Base-by-base conservation (phyloP, 1,284 basidiomycete genomes). In the Phlebopus sp. region DNA sequence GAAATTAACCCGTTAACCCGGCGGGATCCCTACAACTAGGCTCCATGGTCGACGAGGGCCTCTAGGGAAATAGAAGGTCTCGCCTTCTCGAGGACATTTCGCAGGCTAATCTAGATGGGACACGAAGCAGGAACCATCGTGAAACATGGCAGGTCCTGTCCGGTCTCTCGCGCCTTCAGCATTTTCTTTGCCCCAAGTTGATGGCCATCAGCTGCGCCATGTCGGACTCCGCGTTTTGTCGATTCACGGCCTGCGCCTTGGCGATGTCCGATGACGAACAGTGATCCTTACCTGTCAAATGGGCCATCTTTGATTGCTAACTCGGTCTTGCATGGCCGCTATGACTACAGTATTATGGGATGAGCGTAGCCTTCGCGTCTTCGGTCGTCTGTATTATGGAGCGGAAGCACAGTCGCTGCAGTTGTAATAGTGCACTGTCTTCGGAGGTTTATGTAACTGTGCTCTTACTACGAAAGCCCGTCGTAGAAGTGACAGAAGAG, bases 401-500 rank as follows among this genome's bases (percentile, higher is more conserved):
- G 27, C 21, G 44, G 57, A 58, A 48, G 36, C 45, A 35, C 31
- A n/a, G 25, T 46, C n/a, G 46, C 42, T 14, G 31, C 43, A 43
- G 29, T 47, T 49, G 50, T 59, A 62, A 49, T 52, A 53, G 52
- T 50, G 49, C 59, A 31, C 49, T 63, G 55, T 60, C 59, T 53
- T 40, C 47, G 44, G 46, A 49, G 17, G 35, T 47, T 58, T 55
- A 60, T 60, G 62, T 60, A 60, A 63, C 51, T 44, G 46, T 36
- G 17, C 48, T 30, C 21, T 23, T 47, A 25, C 15, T 45, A 38
- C 48, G 30, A 31, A 17, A 43, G 32, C 39, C 42, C 35, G 41
- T 45, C 45, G 29, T 40, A 43, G 47, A 53, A 52, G 52, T 55
- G 37, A 35, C 38, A 40, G 52, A 59, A 56, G 52, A 38, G 42